These are phyloP conservation scores for Dictyostelium citrinum DNA, from an alignment of 78 protist genomes.

Conservation along the genomic window DNA sequence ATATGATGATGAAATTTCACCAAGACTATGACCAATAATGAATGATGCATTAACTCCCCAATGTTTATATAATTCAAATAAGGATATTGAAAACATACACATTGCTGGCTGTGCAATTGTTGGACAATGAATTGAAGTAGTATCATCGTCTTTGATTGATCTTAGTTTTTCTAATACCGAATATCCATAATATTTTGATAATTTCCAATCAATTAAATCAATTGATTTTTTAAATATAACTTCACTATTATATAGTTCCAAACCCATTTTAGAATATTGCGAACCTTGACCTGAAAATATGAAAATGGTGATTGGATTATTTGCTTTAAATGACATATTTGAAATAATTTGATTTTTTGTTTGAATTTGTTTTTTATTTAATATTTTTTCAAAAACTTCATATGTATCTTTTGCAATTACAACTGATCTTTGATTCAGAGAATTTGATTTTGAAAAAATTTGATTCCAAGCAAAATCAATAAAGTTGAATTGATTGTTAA, in stretches of 20 bases:
- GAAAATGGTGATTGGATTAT: background rate
- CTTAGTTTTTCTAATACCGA: background rate
- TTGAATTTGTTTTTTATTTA: background rate
- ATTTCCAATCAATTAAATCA: background rate
- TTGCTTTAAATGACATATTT: background rate
- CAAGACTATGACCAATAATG: constrained; percentile 73
- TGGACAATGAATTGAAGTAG: constrained; percentile 12
- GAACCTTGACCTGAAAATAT: constrained; percentile 77
- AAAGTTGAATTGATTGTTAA: background rate
- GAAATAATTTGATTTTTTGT: background rate
- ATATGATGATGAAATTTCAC: constrained; percentile 41
- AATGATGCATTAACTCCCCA: constrained; percentile 41
- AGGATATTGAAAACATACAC: constrained; percentile 29
- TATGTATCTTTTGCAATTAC: background rate
- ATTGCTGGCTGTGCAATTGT: constrained; percentile 49
- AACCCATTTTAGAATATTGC: constrained; percentile 70
- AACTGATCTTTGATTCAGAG: background rate
- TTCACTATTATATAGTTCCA: background rate
- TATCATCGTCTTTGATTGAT: background rate
- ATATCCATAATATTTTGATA: constrained; percentile 1
- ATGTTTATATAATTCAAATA: constrained; percentile 12
- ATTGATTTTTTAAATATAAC: constrained; percentile 2
- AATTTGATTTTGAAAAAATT: background rate
- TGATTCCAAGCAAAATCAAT: background rate
- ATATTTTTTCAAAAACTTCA: background rate